Evolutionary conservation across 1,284 basidiomycete genomes (phyloP).

Genomic region (Rhodotorula mucilaginosa): DNA sequence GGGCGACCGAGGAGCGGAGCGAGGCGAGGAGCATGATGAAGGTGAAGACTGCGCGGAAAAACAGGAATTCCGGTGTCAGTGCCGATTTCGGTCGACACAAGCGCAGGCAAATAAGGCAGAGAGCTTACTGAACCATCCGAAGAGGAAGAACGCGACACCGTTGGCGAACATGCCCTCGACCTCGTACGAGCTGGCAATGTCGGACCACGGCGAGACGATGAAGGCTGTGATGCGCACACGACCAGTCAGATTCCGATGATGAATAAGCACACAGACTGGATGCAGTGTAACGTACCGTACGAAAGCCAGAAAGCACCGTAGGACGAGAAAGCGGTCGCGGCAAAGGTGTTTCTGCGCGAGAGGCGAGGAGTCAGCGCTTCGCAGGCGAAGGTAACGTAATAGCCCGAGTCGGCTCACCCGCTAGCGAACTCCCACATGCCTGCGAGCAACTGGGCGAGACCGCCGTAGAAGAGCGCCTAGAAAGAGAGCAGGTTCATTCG

Average conservation of each 20-base stretch:
- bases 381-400: not conserved
- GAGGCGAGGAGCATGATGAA: conserved; percentile 57
- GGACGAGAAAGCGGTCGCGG: conserved; percentile 56
- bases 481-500: not conserved
- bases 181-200: conserved; percentile 54
- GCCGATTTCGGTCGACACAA: not conserved
- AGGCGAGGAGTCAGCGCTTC: no score
- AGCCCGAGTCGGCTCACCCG: not conserved
- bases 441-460: conserved; percentile 65
- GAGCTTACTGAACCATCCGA: conserved; percentile 19
- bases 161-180: conserved; percentile 53
- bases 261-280: no score
- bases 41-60: conserved; percentile 66
- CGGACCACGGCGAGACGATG: conserved; percentile 48
- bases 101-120: not conserved
- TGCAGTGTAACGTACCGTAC: conserved; percentile 5
- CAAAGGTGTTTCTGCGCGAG: conserved; percentile 64
- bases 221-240: not conserved
- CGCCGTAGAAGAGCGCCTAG: conserved; percentile 51
- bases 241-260: conserved; percentile 46
- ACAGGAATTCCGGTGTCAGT: not conserved
- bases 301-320: conserved; percentile 37
- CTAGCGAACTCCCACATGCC: conserved; percentile 45
- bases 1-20: conserved; percentile 64
- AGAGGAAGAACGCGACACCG: conserved; percentile 53